A percentile compares a stretch with the other conserved stretches of the same genome.
phyloP scores from a whole-genome alignment of 2,329 filamentous ascomycete genomes.

The Botrytis deweyae region DNA sequence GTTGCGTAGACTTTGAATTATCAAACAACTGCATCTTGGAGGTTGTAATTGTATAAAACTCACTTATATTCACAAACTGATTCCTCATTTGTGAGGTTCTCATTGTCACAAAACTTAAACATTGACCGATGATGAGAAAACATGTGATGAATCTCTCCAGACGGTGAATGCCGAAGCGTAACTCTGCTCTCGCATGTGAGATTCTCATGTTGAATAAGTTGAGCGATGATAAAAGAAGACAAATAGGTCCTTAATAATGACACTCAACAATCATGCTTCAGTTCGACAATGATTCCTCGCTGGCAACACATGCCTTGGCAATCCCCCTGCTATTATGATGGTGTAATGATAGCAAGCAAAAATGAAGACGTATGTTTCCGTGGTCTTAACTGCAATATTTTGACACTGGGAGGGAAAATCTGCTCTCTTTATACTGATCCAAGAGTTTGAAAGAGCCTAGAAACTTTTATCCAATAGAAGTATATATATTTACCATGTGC shows the following conservation, averaged over 20 bases:
- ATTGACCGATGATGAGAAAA: background rate
- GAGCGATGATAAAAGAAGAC: background rate
- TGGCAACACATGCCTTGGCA: background rate
- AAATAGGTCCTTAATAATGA: no score
- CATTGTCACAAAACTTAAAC: background rate
- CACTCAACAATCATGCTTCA: background rate
- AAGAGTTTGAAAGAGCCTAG: background rate
- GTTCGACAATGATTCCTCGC: background rate
- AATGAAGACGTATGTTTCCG: no score
- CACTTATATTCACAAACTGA: background rate
- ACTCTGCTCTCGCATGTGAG: background rate
- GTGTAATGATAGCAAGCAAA: no score
- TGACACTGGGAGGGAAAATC: background rate
- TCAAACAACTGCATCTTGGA: background rate
- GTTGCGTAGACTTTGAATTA: background rate
- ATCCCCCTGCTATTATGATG: accelerated
- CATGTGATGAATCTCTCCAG: background rate
- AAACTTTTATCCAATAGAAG: accelerated
- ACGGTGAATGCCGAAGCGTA: background rate
- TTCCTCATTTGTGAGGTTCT: no score
- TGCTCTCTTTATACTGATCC: background rate
- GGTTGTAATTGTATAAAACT: background rate
- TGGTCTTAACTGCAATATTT: no score
- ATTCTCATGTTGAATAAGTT: background rate
- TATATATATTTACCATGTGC: background rate